Base-by-base conservation (phyloP, 2,329 filamentous ascomycete genomes). In the Arachnomyces sp. region DNA sequence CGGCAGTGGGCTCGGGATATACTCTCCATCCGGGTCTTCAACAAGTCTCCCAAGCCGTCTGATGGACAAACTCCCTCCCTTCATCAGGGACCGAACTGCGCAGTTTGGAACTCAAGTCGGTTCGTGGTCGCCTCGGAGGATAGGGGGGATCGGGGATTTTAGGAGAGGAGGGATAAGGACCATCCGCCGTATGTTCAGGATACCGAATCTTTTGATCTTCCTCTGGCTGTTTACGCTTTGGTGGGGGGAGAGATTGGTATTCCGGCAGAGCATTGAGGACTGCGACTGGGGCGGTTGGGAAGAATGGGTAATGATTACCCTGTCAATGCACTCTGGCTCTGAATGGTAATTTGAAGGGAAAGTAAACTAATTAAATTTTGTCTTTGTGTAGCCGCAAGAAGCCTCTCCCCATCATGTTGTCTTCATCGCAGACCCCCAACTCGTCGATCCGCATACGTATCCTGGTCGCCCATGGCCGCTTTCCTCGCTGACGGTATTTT, bases 401-500 rank as follows among this genome's bases (percentile, higher is more conserved):
- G 82, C 89, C 37, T 78, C 74, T 28, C 92, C 92, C 18, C 89
- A 96, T 60, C 85, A 81, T 57, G 73, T 94, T 50, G 72, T 86
- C 51, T 81, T 95, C 58, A 73, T 95, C 49, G 87, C 89, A 45
- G 89, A 95, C 57, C 89, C 89, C 32, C 89, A 95, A 60, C 74
- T 95, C 43, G 87, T 92, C 55, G 89, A 95, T 62, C 85, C 88
- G 40, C 86, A 95, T 61, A 93, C 88, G n/a, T 95, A 95, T 55
- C 86, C 88, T 2, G 87, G 83, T 51, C 80, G 89, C 33, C 80
- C 79, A 30, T 84, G 81, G 81, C 80, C 79, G 8, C 64, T 84
- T n/a, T 80, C 77, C 6, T 71, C 70, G 6, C 59, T 82, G 44
- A 84, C 82, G 1, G 71, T 82, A 44, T 68, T 69, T 43, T 81